Conservation (phyloP, 176 grass and related monocot species). For the Raddia guianensis region DNA sequence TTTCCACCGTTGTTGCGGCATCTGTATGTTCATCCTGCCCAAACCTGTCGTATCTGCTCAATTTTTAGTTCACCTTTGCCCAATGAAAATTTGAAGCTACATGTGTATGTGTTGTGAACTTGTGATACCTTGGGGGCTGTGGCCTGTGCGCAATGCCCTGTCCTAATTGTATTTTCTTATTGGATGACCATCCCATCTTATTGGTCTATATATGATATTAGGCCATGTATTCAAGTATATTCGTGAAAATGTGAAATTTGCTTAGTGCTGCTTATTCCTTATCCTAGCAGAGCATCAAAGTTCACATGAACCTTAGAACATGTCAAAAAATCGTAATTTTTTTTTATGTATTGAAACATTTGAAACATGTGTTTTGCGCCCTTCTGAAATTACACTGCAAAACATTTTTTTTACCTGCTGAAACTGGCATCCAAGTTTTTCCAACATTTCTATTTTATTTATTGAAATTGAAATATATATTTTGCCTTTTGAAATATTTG, state of each 20-base stretch:
- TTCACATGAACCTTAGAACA: not conserved
- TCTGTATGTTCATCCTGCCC: not conserved
- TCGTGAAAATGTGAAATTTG: not conserved
- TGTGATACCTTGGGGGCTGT: not conserved
- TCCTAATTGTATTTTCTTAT: conserved; percentile 23
- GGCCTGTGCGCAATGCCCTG: conserved; percentile 10
- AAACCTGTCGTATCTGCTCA: not conserved
- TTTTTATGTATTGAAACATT: too few relatives aligned
- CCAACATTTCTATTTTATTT: too few relatives aligned
- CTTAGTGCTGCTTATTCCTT: not conserved
- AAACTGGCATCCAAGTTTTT: too few relatives aligned
- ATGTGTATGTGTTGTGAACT: not conserved
- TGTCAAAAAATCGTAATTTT: too few relatives aligned
- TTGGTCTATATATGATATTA: conserved; percentile 19
- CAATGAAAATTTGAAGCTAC: not conserved
- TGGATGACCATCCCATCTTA: not conserved
- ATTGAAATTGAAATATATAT: too few relatives aligned
- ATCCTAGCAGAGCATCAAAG: not conserved
- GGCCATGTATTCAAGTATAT: not conserved
- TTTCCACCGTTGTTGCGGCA: conserved; percentile 30
- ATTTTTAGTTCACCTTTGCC: conserved; percentile 35
- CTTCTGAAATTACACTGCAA: too few relatives aligned
- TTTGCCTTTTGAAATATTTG: too few relatives aligned
- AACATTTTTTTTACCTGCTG: too few relatives aligned
- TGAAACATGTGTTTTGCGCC: too few relatives aligned